A percentile compares a stretch with the other conserved stretches of the same genome.
Evolutionary conservation across 2,329 filamentous ascomycete genomes (phyloP).

Genomic region (Neoarthrinium moseri): DNA sequence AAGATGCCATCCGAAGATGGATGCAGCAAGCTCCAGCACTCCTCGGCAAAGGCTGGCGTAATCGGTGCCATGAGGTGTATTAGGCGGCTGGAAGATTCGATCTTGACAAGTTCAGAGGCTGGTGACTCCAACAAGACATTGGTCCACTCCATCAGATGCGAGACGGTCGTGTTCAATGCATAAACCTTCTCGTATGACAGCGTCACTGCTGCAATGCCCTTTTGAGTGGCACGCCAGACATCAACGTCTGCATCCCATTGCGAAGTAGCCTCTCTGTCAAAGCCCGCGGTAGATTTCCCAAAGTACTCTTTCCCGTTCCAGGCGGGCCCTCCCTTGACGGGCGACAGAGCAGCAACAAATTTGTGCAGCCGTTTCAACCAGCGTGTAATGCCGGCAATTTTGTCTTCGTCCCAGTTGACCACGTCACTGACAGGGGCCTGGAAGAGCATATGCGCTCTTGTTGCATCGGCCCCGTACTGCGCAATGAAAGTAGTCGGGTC

Average conservation of each 20-base stretch:
- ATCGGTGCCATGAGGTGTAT: conserved; percentile 76
- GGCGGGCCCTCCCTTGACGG: conserved; percentile 2
- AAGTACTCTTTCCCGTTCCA: conserved; percentile 35
- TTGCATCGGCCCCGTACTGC: conserved; percentile 79
- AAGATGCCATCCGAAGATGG: conserved; percentile 39
- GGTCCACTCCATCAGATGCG: conserved; percentile 78
- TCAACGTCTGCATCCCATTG: conserved; percentile 45
- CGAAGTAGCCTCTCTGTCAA: conserved; percentile 27
- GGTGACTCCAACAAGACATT: conserved; percentile 58
- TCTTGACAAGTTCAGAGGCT: conserved; percentile 42
- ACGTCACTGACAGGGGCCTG: conserved; percentile 82
- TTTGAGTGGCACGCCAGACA: conserved; percentile 67
- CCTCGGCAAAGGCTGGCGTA: conserved; percentile 76
- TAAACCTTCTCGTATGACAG: conserved; percentile 69
- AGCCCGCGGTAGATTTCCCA: conserved; percentile 25
- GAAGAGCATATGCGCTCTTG: conserved; percentile 84
- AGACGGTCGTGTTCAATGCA: conserved; percentile 79
- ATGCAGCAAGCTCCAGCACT: conserved; percentile 69
- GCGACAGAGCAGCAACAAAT: conserved; percentile 40
- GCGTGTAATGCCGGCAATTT: conserved; percentile 77
- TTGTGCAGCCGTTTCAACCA: conserved; percentile 73
- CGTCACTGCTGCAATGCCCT: conserved; percentile 65
- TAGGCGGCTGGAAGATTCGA: conserved; percentile 53
- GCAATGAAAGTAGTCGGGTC: conserved; percentile 73
- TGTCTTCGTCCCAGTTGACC: conserved; percentile 83